Evolutionary conservation across 1,139 yeast species (phyloP).

Genomic region (Suhomyces coccinellae): DNA sequence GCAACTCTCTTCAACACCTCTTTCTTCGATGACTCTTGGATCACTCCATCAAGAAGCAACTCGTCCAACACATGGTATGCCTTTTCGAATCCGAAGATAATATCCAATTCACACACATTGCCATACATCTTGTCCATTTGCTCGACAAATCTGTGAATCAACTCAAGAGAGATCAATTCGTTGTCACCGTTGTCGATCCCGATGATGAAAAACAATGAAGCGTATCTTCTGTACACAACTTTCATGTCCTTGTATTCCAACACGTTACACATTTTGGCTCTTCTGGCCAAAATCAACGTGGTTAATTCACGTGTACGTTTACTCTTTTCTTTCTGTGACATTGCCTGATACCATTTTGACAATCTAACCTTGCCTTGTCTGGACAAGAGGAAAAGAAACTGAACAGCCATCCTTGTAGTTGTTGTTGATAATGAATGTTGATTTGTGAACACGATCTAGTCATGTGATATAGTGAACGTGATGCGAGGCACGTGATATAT

Average conservation of each 20-base stretch:
- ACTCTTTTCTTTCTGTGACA: slow-evolving; percentile 78
- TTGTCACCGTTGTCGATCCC: slow-evolving; percentile 85
- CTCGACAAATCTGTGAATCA: slow-evolving; percentile 91
- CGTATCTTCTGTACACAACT: slow-evolving; percentile 87
- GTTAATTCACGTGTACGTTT: slow-evolving; percentile 84
- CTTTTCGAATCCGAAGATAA: slow-evolving; percentile 90
- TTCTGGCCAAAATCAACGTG: slow-evolving; percentile 77
- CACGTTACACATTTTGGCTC: slow-evolving; percentile 95
- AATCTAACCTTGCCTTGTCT: slow-evolving; percentile 94
- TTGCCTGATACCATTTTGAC: slow-evolving; percentile 88
- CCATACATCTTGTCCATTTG: slow-evolving; percentile 96
- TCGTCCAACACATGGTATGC: slow-evolving; percentile 94
- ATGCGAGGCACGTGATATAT: not conserved
- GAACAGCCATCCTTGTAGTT: slow-evolving; percentile 56
- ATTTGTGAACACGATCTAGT: not conserved
- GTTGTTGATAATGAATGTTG: not conserved
- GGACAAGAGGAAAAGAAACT: slow-evolving; percentile 76
- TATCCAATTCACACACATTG: slow-evolving; percentile 92
- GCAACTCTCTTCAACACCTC: slow-evolving; percentile 76
- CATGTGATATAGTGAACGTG: not conserved
- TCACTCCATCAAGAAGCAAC: slow-evolving; percentile 75
- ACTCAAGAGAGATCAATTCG: slow-evolving; percentile 81
- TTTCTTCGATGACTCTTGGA: slow-evolving; percentile 80
- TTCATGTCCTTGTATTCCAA: slow-evolving; percentile 87
- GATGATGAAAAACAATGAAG: slow-evolving; percentile 84